Evolutionary conservation across 805 yeast species (phyloP), one percentile per base, ranked within the genome.

Genomic region (Candida ascalaphidarum): DNA sequence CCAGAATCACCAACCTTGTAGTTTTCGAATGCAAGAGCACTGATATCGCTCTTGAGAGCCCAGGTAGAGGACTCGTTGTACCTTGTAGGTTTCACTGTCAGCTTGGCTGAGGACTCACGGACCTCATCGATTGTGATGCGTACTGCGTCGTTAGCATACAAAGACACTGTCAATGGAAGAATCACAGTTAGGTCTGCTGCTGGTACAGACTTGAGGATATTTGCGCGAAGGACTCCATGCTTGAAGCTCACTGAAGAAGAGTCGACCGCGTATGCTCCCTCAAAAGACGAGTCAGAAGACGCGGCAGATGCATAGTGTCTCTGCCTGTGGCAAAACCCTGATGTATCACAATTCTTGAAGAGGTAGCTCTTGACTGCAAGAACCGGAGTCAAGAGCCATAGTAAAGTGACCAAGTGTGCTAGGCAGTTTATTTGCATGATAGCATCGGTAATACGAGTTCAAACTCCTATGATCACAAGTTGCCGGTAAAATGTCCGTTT

Each of bases 251-350:
- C 22, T 5, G 52, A 37, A 21, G 29, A 22, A 2, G 40, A 30
- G 26, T 52, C 51, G 13, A 58, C 42, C 6, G 41, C 25, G 34
- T 58, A 59, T 8, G 41, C 42, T 10, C 55, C 36, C 17, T 14
- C 18, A 23, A 29, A 41, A 5, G 30, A 17, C 7, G 27, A 21
- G 11, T 23, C 30, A 11, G 13, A 6, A 4, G 23, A 14, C 9
- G 28, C 22, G 14, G 37, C 48, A 3, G 46, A 35, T 1, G 84
- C 82, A 46, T 70, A 84, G 32, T 72, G 74, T 31, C 89, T 61
- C 44, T 88, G 83, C 51, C 97, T 68, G 27, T 66, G 55, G 48
- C 97, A 88, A 48, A 88, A 86, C 5, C 95, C 94, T 11, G 85
- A 71, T 43, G 81, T 78, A 5, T 64, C 73, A 52, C 97, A 88